Evolutionary conservation across 805 yeast species (phyloP), one percentile per base, ranked within the genome.

Genomic region (Saturnispora quitensis): DNA sequence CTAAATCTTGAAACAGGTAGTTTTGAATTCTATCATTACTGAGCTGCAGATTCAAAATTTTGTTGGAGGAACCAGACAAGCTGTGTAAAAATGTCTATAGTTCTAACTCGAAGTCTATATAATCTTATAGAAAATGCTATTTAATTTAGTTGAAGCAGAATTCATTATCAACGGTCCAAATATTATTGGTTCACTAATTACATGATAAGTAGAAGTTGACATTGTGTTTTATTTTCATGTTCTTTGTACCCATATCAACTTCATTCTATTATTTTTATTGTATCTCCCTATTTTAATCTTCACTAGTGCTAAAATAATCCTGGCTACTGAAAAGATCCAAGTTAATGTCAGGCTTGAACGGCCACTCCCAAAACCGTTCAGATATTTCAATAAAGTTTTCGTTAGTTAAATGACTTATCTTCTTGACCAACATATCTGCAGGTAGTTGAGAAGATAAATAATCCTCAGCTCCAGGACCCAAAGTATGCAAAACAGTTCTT

Each of bases 391-490:
- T 53, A 54, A 84, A 70, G n/a, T 89, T 91, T 1, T 76, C 77
- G 2, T 69, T 61, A 0, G 80, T 70, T 45, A 89, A 68, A 3
- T 76, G 74, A 15, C 68, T 64, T 1, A 84, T 76, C 3, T 63
- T 62, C 54, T 72, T 77, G 15, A 74, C 62, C 48, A 78, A 59
- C 2, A 83, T 47, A 0, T 68, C 70, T 13, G 53, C 47, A 2
- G 76, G 62, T 12, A 75, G 65, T 5, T 63, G 67, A 2, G 51
- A 52, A 1, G 40, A 46, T 49, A 72, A 74, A 55, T 77, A 83
- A 2, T 76, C 82, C 2, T 63, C 71, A 0, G 93, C 96, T 2
- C 97, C 97, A 2, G 95, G 90, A 0, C 96, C 96, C 9, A 91
- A 66, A 20, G 77, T 71, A 13, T 72, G 68, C 1, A 85, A 56